phyloP scores from a whole-genome alignment of 164 flowering plant genomes.

The Stephania yunnanensis region DNA sequence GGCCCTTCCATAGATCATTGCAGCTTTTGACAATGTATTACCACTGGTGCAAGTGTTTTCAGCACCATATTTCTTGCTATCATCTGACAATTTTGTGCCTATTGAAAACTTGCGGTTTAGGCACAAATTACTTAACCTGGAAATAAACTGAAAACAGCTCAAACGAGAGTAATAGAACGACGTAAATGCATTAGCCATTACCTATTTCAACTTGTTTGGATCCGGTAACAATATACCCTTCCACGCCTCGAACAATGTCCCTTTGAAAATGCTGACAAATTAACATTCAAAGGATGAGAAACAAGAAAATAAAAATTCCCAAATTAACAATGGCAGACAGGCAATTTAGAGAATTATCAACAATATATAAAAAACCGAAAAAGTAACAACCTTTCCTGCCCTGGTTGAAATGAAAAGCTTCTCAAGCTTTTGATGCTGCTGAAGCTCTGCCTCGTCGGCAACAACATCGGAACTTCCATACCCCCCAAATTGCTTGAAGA shows the following conservation, averaged over 20 bases:
- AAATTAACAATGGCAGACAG: background rate
- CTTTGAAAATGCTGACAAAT: slow-evolving; percentile 76
- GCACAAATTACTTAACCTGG: background rate
- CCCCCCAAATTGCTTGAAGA: slow-evolving; percentile 74
- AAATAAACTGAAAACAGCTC: background rate
- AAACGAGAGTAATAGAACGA: background rate
- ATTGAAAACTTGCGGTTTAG: slow-evolving; percentile 13
- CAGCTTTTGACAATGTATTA: slow-evolving; percentile 66
- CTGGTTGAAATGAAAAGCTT: slow-evolving; percentile 87
- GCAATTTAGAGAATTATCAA: background rate
- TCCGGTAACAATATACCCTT: slow-evolving; percentile 80
- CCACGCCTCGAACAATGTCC: slow-evolving; percentile 84
- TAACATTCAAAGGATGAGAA: background rate
- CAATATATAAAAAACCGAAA: background rate
- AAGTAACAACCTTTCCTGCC: slow-evolving; percentile 61
- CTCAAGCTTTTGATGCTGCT: slow-evolving; percentile 80
- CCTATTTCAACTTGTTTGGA: slow-evolving; percentile 94
- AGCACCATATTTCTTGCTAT: slow-evolving; percentile 76
- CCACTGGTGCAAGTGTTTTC: slow-evolving; percentile 92
- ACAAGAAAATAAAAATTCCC: background rate
- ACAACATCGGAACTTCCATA: slow-evolving; percentile 65
- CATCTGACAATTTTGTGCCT: slow-evolving; percentile 86
- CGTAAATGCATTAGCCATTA: slow-evolving; percentile 3
- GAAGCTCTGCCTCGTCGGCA: slow-evolving; percentile 59
- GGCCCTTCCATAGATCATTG: slow-evolving; percentile 56